These are phyloP conservation scores for Gossypium thurberi DNA, from an alignment of 345 rosid genomes.

Conservation along the genomic window DNA sequence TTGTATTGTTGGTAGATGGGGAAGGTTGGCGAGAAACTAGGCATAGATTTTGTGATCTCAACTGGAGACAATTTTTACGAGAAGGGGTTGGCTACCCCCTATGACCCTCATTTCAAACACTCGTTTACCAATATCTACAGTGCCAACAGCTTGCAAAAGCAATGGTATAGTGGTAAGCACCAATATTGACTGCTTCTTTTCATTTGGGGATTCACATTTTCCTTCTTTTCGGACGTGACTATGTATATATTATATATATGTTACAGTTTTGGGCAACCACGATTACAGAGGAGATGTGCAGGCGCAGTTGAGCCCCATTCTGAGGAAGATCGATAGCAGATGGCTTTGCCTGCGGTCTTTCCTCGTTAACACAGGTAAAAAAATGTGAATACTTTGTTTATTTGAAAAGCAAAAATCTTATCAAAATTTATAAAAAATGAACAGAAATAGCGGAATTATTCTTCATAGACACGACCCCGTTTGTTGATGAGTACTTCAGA, in stretches of 20 bases:
- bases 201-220: background rate
- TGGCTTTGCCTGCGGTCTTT: constrained; percentile 75
- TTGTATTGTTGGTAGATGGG: constrained; percentile 47
- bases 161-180: constrained; percentile 61
- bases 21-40: constrained; percentile 42
- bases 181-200: background rate
- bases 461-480: constrained; percentile 74
- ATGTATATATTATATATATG: background rate
- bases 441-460: constrained; percentile 55
- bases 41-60: constrained; percentile 56
- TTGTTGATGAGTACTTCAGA: constrained; percentile 50
- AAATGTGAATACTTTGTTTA: background rate
- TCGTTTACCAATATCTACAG: constrained; percentile 58
- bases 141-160: constrained; percentile 61
- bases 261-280: constrained; percentile 64
- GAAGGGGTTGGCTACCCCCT: constrained; percentile 37
- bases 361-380: constrained; percentile 41
- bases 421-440: background rate
- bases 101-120: constrained; percentile 47
- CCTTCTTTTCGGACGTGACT: background rate
- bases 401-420: background rate
- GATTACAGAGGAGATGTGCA: constrained; percentile 69
- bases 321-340: constrained; percentile 49
- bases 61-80: constrained; percentile 84
- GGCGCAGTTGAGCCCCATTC: constrained; percentile 56